Conservation (phyloP, 768 basidiomycete genomes). For the Vararia minispora region DNA sequence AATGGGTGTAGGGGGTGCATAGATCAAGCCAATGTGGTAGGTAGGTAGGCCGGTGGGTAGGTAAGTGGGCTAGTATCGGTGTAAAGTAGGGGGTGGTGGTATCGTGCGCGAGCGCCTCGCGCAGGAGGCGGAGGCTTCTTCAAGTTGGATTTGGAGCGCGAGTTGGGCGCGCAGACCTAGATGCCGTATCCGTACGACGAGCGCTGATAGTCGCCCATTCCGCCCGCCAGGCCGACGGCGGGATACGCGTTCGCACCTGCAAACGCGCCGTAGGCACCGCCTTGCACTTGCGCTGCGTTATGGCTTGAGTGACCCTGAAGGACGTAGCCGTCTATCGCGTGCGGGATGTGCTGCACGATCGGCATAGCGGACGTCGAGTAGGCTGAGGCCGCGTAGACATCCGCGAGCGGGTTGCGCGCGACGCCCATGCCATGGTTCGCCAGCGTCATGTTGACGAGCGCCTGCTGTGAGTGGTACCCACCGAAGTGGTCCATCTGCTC, state of each 20-base stretch:
- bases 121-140: neutral
- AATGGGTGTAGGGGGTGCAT: neutral
- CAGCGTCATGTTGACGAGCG: slow-evolving; percentile 47
- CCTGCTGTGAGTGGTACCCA: slow-evolving; percentile 49
- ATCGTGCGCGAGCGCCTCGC: slow-evolving; percentile 4
- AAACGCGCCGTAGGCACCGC: slow-evolving; percentile 39
- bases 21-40: neutral
- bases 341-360: slow-evolving; percentile 53
- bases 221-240: slow-evolving; percentile 32
- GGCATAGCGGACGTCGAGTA: slow-evolving; percentile 23
- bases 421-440: slow-evolving; percentile 44
- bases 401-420: slow-evolving; percentile 38
- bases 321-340: slow-evolving; percentile 74
- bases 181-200: slow-evolving; percentile 69
- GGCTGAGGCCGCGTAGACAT: slow-evolving; percentile 44
- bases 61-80: slow-evolving; percentile 16
- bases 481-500: slow-evolving; percentile 63
- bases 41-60: too few species aligned
- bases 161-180: slow-evolving; percentile 28
- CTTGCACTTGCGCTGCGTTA: slow-evolving; percentile 49
- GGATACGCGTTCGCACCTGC: slow-evolving; percentile 44
- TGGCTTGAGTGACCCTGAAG: slow-evolving; percentile 64
- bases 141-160: neutral
- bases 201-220: slow-evolving; percentile 67
- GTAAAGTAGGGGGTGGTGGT: slow-evolving; percentile 11